These are phyloP conservation scores for Dipteronia dyeriana DNA, from an alignment of 345 rosid species.

Conservation along the genomic window DNA sequence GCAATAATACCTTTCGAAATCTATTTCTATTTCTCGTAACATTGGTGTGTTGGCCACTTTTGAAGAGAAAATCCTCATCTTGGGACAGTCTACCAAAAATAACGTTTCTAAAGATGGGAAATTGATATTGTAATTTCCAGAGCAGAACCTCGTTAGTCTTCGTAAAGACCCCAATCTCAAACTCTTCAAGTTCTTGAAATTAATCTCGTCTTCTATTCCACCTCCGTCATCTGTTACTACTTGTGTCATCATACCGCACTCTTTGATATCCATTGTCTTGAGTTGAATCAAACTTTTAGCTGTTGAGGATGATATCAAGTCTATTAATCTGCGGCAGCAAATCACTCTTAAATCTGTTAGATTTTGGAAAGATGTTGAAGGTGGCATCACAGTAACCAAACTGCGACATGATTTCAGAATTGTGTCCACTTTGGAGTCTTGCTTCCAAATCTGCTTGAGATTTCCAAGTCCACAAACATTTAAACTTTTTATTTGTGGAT, in stretches of 20 bases:
- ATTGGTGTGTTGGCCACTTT: background rate
- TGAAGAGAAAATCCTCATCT: background rate
- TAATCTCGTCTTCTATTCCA: background rate
- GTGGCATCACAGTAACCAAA: too few species aligned
- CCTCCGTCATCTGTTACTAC: background rate
- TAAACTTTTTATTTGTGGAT: too few species aligned
- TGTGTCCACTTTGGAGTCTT: too few species aligned
- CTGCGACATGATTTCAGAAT: too few species aligned
- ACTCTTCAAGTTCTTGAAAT: background rate
- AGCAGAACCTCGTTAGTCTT: background rate
- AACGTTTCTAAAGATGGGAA: background rate
- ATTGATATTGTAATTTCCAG: background rate
- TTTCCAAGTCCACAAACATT: too few species aligned
- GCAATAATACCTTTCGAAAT: background rate
- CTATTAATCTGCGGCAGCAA: too few species aligned
- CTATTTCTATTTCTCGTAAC: background rate
- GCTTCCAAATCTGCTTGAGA: too few species aligned
- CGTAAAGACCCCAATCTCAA: accelerated
- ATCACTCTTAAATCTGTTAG: too few species aligned
- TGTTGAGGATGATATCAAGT: too few species aligned
- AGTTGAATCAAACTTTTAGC: too few species aligned
- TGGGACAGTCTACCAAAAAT: accelerated
- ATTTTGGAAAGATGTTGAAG: too few species aligned
- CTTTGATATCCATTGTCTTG: too few species aligned
- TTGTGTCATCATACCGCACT: background rate